Conservation (phyloP, 768 basidiomycete genomes). For the Leccinum obscurum region DNA sequence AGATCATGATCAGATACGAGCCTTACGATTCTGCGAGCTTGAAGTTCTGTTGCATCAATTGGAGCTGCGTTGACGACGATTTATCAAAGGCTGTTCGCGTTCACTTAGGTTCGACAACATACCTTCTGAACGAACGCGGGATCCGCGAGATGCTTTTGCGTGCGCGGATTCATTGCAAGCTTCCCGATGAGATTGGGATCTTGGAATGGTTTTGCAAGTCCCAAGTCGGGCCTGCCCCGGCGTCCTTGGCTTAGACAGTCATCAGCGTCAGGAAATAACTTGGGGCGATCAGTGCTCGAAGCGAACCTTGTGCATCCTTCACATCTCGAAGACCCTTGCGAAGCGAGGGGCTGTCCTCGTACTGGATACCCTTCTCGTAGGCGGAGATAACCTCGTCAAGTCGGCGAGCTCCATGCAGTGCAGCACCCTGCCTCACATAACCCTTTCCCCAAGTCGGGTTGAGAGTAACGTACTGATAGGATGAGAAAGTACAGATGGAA, state of each 20-base stretch:
- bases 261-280: conserved; percentile 3
- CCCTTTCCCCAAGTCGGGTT: conserved; percentile 89
- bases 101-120: not conserved
- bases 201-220: conserved; percentile 73
- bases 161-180: conserved; percentile 84
- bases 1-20: not conserved
- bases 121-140: conserved; percentile 77
- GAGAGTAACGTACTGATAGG: conserved; percentile 67
- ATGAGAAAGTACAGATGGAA: not conserved
- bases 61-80: conserved; percentile 42
- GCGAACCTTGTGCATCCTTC: conserved; percentile 74
- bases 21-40: conserved; percentile 58
- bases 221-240: conserved; percentile 44
- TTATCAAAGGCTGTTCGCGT: not conserved
- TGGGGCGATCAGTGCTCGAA: not conserved
- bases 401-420: conserved; percentile 76
- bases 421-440: conserved; percentile 90
- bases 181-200: conserved; percentile 85
- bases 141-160: conserved; percentile 81
- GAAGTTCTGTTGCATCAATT: conserved; percentile 69
- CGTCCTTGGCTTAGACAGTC: conserved; percentile 37
- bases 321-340: conserved; percentile 90
- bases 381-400: conserved; percentile 84
- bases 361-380: conserved; percentile 78
- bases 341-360: conserved; percentile 80